phyloP scores from a whole-genome alignment of 768 basidiomycete species.

The Auricularia sp. region DNA sequence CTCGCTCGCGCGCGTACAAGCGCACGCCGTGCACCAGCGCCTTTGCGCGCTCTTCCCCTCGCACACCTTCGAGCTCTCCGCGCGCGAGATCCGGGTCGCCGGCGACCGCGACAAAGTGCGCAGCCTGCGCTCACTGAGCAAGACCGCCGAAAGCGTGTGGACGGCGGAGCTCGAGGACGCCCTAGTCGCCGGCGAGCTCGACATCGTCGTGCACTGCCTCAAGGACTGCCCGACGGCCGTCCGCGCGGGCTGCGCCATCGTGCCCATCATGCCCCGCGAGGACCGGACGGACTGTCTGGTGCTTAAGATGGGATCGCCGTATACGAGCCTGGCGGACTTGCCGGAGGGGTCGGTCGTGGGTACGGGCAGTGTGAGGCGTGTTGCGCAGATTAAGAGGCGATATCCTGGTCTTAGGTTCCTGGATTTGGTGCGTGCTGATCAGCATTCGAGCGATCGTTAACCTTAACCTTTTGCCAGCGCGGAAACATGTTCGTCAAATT shows the following conservation, averaged over 20 bases:
- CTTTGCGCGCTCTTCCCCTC: slow-evolving; percentile 50
- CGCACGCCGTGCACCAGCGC: slow-evolving; percentile 61
- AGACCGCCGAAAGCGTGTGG: slow-evolving; percentile 44
- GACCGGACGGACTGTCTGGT: slow-evolving; percentile 85
- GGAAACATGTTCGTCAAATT: slow-evolving; percentile 52
- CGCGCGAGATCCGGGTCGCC: slow-evolving; percentile 45
- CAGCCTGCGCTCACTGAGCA: background rate
- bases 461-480: slow-evolving; percentile 22
- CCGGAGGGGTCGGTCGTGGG: slow-evolving; percentile 89
- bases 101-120: slow-evolving; percentile 69
- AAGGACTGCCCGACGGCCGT: slow-evolving; percentile 91
- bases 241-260: slow-evolving; percentile 76
- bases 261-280: slow-evolving; percentile 77
- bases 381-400: slow-evolving; percentile 76
- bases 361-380: slow-evolving; percentile 85
- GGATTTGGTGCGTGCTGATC: slow-evolving; percentile 44
- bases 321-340: slow-evolving; percentile 69
- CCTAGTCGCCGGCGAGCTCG: slow-evolving; percentile 60
- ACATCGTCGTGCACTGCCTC: slow-evolving; percentile 85
- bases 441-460: too few relatives aligned
- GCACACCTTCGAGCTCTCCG: slow-evolving; percentile 27
- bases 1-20: slow-evolving; percentile 83
- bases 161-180: slow-evolving; percentile 92
- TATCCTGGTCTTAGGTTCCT: slow-evolving; percentile 71
- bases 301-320: slow-evolving; percentile 61